Evolutionary conservation across 768 basidiomycete species (phyloP).

Genomic region (Agrocybe praecox): DNA sequence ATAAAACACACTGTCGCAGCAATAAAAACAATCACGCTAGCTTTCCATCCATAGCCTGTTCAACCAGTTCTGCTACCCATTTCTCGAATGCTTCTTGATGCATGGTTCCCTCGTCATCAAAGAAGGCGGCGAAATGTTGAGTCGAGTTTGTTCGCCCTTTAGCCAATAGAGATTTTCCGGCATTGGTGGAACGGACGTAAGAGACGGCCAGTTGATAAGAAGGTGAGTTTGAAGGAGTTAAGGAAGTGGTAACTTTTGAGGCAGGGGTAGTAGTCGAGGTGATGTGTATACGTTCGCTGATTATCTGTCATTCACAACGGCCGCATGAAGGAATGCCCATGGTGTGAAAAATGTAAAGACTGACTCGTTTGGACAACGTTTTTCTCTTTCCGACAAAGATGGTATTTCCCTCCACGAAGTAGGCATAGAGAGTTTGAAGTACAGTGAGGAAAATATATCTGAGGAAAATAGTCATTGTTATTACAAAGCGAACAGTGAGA

Average conservation of each 20-base stretch:
- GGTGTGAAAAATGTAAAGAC: constrained; percentile 32
- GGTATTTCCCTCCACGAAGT: constrained; percentile 80
- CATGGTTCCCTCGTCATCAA: constrained; percentile 80
- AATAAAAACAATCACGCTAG: constrained; percentile 33
- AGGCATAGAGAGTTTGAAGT: constrained; percentile 79
- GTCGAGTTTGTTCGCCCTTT: constrained; percentile 63
- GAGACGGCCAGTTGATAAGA: constrained; percentile 67
- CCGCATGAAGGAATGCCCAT: not conserved
- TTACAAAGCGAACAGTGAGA: constrained; percentile 6
- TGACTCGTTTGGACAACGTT: constrained; percentile 82
- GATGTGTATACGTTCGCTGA: constrained; percentile 86
- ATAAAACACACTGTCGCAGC: not conserved
- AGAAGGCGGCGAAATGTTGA: constrained; percentile 70
- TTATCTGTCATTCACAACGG: constrained; percentile 56
- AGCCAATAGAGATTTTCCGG: constrained; percentile 83
- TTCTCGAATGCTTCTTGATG: constrained; percentile 73
- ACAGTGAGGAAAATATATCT: constrained; percentile 79
- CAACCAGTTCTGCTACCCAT: constrained; percentile 79
- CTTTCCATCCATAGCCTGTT: constrained; percentile 73
- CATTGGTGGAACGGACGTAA: constrained; percentile 80
- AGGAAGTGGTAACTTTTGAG: constrained; percentile 24
- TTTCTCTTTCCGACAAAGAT: constrained; percentile 91
- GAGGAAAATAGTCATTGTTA: constrained; percentile 3
- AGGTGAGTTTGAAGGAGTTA: constrained; percentile 48
- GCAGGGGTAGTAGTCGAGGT: constrained; percentile 68